Conservation (phyloP, 2,329 filamentous ascomycete genomes). For the Westerdykella aurantiaca region DNA sequence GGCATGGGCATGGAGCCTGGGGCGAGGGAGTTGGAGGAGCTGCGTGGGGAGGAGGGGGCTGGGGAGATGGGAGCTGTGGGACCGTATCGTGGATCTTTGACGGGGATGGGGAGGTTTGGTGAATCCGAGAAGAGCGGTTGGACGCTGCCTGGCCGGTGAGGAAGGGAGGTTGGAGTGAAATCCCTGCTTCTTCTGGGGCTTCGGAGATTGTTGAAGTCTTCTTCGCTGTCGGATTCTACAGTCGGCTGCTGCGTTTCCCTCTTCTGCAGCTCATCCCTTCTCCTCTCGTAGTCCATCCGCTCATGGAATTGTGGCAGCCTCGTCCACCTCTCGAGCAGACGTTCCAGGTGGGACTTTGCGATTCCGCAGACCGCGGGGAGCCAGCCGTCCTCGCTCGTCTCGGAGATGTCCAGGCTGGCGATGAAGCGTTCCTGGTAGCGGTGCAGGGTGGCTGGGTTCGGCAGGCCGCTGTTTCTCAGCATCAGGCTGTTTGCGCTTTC, state of each 20-base stretch:
- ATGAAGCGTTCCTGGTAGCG: conserved; percentile 27
- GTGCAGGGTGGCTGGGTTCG: conserved; percentile 20
- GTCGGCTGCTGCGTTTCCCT: conserved; percentile 27
- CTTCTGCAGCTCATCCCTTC: conserved; percentile 16
- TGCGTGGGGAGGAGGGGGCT: conserved; percentile 20
- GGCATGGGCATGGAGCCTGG: conserved; percentile 7
- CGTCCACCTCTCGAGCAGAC: conserved; percentile 30
- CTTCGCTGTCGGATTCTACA: conserved; percentile 33
- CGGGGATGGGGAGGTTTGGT: conserved; percentile 16
- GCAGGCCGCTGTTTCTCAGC: conserved; percentile 1
- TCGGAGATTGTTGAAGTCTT: conserved; percentile 15
- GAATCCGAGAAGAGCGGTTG: conserved; percentile 28
- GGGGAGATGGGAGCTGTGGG: conserved; percentile 23
- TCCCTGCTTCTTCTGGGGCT: conserved; percentile 8
- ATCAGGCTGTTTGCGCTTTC: conserved; percentile 27
- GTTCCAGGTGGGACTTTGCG: conserved; percentile 20
- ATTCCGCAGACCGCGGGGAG: conserved; percentile 20
- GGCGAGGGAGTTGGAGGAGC: conserved; percentile 12
- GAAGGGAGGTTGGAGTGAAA: background rate
- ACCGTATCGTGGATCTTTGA: conserved; percentile 13
- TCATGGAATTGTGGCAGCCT: conserved; percentile 27
- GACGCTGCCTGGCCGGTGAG: conserved; percentile 14
- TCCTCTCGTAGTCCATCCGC: conserved; percentile 20
- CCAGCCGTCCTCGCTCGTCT: conserved; percentile 16
- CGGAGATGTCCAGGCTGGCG: conserved; percentile 17